Conservation (phyloP, 495 filamentous ascomycete species). For the Penicillium cinerascens region DNA sequence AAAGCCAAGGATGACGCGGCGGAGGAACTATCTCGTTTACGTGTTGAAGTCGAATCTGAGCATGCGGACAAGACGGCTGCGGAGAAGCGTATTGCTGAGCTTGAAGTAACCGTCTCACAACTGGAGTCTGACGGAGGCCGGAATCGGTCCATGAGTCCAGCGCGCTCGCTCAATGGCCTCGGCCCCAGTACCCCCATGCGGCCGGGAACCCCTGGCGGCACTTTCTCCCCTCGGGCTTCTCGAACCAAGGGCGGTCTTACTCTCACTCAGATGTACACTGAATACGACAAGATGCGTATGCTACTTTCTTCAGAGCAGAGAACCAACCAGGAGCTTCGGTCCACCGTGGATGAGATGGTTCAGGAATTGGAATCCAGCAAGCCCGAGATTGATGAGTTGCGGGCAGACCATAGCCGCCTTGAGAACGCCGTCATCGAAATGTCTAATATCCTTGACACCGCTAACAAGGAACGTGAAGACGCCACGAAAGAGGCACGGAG, state of each 20-base stretch:
- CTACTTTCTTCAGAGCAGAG: slow-evolving; percentile 63
- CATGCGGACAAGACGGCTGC: slow-evolving; percentile 65
- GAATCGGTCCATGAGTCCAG: slow-evolving; percentile 48
- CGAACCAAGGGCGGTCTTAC: slow-evolving; percentile 56
- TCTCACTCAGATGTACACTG: slow-evolving; percentile 65
- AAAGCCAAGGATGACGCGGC: slow-evolving; percentile 76
- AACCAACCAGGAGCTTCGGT: slow-evolving; percentile 63
- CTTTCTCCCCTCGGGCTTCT: slow-evolving; percentile 56
- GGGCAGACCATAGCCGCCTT: slow-evolving; percentile 50
- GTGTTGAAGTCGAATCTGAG: slow-evolving; percentile 78
- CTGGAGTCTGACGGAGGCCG: slow-evolving; percentile 52
- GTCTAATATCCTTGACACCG: slow-evolving; percentile 61
- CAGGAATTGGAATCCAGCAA: slow-evolving; percentile 55
- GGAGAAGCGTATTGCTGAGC: slow-evolving; percentile 66
- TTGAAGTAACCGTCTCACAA: slow-evolving; percentile 69
- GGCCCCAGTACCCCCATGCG: slow-evolving; percentile 46
- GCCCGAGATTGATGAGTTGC: slow-evolving; percentile 61
- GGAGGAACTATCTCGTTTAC: slow-evolving; percentile 72
- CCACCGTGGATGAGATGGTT: slow-evolving; percentile 77
- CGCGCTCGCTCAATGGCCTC: slow-evolving; percentile 49
- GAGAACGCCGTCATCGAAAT: slow-evolving; percentile 72
- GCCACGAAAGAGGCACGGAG: slow-evolving; percentile 62
- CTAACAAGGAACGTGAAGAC: slow-evolving; percentile 52
- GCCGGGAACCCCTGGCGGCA: slow-evolving; percentile 46
- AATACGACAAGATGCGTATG: slow-evolving; percentile 58